These are phyloP conservation scores for Scedosporium boydii DNA, from an alignment of 2,329 filamentous ascomycete species.

Conservation along the genomic window DNA sequence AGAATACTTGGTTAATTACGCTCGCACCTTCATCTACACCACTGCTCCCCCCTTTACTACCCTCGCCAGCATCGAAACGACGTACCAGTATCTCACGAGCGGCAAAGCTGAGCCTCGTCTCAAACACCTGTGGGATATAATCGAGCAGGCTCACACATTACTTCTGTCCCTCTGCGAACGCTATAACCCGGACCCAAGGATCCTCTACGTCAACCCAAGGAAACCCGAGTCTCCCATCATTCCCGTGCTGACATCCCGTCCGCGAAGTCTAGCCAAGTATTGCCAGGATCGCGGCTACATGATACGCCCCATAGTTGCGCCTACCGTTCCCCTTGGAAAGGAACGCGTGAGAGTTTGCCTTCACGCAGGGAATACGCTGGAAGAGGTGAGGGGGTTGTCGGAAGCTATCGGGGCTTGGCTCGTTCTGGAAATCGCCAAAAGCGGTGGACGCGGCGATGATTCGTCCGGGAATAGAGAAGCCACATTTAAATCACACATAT, in stretches of 20 bases:
- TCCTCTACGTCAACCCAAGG: slow-evolving; percentile 23
- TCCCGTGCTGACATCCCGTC: slow-evolving; percentile 47
- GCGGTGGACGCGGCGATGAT: neutral
- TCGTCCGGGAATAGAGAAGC: too few species aligned
- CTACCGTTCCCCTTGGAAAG: slow-evolving; percentile 54
- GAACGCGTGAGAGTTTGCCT: slow-evolving; percentile 59
- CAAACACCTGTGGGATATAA: slow-evolving; percentile 33
- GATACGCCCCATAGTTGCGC: slow-evolving; percentile 57
- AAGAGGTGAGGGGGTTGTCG: slow-evolving; percentile 46
- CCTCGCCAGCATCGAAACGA: slow-evolving; percentile 46
- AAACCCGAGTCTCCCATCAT: slow-evolving; percentile 53
- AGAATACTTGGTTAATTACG: slow-evolving; percentile 65
- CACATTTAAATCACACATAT: too few species aligned
- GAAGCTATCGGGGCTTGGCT: slow-evolving; percentile 38
- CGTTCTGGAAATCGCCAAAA: neutral
- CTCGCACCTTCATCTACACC: slow-evolving; percentile 65
- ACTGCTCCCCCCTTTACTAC: slow-evolving; percentile 57
- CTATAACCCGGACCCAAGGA: slow-evolving; percentile 6
- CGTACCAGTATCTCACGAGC: slow-evolving; percentile 45
- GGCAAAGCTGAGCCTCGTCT: slow-evolving; percentile 33
- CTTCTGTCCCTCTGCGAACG: slow-evolving; percentile 27
- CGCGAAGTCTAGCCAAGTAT: slow-evolving; percentile 46
- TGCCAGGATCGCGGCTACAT: slow-evolving; percentile 52
- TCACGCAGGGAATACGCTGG: slow-evolving; percentile 54
- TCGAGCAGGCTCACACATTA: slow-evolving; percentile 31